Percentiles rank a stretch among this genome's conserved stretches.
Evolutionary conservation across 2,329 filamentous ascomycete species (phyloP).

Genomic region (Xenosphaeropsis pyriputrescens): DNA sequence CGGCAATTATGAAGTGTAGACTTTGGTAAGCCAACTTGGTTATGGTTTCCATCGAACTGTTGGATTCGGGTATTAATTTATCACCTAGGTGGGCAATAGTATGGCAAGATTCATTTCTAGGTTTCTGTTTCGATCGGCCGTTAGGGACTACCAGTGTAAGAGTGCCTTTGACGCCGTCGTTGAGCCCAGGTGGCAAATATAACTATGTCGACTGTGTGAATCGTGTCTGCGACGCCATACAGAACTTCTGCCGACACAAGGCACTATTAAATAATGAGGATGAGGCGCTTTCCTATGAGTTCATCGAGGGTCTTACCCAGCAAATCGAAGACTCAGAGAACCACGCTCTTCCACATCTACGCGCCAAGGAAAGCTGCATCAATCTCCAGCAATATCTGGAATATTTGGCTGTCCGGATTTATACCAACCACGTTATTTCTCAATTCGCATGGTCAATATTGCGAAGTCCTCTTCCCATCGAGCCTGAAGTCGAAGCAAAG

Average conservation of each 20-base stretch:
- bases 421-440: neutral
- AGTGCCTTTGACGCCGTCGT: neutral
- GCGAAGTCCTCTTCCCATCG: neutral
- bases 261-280: neutral
- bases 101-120: slow-evolving; percentile 1
- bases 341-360: slow-evolving; percentile 1
- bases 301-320: neutral
- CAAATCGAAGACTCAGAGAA: neutral
- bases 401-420: slow-evolving; percentile 1
- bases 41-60: neutral
- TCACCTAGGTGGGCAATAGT: slow-evolving; percentile 1
- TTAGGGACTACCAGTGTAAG: neutral
- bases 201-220: neutral
- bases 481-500: neutral
- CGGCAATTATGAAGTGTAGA: neutral
- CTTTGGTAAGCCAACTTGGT: neutral
- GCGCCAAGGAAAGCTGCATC: neutral
- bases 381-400: slow-evolving; percentile 1
- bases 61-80: neutral
- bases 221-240: neutral
- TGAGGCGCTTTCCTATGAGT: neutral
- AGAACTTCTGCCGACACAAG: neutral
- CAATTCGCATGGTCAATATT: neutral
- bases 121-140: slow-evolving; percentile 1
- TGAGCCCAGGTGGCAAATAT: slow-evolving; percentile 1